A percentile compares a stretch with the other conserved stretches of the same genome.
Evolutionary conservation across 306 rosid genomes (phyloP).

Genomic region (Casuarina glauca): DNA sequence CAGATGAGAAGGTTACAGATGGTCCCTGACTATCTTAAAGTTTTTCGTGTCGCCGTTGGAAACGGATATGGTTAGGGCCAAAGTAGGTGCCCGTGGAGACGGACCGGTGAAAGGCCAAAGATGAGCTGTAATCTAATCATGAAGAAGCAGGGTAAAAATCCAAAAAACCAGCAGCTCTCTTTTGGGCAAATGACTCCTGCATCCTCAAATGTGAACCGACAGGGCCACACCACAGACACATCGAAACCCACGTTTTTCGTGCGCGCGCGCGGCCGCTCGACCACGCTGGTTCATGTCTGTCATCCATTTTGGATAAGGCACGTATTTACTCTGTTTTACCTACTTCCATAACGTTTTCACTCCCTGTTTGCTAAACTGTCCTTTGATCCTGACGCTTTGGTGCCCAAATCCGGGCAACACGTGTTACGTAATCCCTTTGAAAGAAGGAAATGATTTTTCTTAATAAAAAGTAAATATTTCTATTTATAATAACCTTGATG

Average conservation of each 20-base stretch:
- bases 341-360: not conserved
- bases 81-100: not conserved
- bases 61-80: not conserved
- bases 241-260: not conserved
- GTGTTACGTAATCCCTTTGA: too few species aligned
- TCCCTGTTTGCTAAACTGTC: not conserved
- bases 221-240: too few species aligned
- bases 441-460: too few species aligned
- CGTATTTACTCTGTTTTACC: not conserved
- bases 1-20: not conserved
- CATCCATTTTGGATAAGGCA: slow-evolving; percentile 19
- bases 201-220: too few species aligned
- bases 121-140: slow-evolving; percentile 4
- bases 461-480: too few species aligned
- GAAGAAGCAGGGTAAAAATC: not conserved
- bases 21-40: too few species aligned
- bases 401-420: too few species aligned
- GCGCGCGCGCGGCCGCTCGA: slow-evolving; percentile 67
- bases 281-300: slow-evolving; percentile 33
- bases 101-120: not conserved
- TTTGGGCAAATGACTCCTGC: too few species aligned
- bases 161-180: not conserved
- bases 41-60: not conserved
- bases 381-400: too few species aligned
- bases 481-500: too few species aligned